phyloP scores from a whole-genome alignment of 2,329 filamentous ascomycete species.

The Fusarium clavum region DNA sequence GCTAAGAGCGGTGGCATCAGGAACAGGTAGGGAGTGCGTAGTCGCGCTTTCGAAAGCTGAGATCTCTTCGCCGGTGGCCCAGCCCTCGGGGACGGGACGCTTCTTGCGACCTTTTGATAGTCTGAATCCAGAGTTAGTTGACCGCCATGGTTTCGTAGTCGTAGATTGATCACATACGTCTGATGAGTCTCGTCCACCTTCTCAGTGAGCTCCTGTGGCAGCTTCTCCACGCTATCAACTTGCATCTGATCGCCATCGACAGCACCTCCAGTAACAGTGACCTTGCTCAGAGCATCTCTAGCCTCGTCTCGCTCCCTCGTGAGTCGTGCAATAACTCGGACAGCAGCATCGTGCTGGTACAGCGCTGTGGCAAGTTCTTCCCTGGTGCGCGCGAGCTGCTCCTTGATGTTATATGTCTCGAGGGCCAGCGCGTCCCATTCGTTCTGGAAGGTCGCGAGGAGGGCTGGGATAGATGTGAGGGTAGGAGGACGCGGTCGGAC shows the following conservation, averaged over 20 bases:
- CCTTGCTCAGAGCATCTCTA: slow-evolving; percentile 85
- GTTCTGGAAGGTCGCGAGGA: slow-evolving; percentile 95
- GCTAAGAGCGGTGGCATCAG: slow-evolving; percentile 62
- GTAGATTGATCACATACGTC: slow-evolving; percentile 66
- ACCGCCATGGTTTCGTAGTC: neutral
- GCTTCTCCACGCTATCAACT: slow-evolving; percentile 78
- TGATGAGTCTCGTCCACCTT: slow-evolving; percentile 85
- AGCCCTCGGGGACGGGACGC: slow-evolving; percentile 84
- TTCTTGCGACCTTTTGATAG: slow-evolving; percentile 91
- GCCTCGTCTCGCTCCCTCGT: slow-evolving; percentile 95
- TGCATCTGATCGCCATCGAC: slow-evolving; percentile 88
- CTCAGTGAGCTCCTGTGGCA: slow-evolving; percentile 77
- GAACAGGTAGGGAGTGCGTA: slow-evolving; percentile 61
- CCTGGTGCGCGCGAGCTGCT: slow-evolving; percentile 88
- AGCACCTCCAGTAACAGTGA: slow-evolving; percentile 74
- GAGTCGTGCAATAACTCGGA: slow-evolving; percentile 90
- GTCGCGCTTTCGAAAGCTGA: slow-evolving; percentile 59
- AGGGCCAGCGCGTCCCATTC: slow-evolving; percentile 96
- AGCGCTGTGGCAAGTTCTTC: slow-evolving; percentile 94
- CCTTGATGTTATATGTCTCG: slow-evolving; percentile 90
- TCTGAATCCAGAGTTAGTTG: slow-evolving; percentile 58
- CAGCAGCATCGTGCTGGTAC: slow-evolving; percentile 97
- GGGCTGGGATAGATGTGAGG: slow-evolving; percentile 93
- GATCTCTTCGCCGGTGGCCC: slow-evolving; percentile 82
- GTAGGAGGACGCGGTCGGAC: slow-evolving; percentile 92